Conservation (phyloP, 306 rosid species). For the Medicago arabica region DNA sequence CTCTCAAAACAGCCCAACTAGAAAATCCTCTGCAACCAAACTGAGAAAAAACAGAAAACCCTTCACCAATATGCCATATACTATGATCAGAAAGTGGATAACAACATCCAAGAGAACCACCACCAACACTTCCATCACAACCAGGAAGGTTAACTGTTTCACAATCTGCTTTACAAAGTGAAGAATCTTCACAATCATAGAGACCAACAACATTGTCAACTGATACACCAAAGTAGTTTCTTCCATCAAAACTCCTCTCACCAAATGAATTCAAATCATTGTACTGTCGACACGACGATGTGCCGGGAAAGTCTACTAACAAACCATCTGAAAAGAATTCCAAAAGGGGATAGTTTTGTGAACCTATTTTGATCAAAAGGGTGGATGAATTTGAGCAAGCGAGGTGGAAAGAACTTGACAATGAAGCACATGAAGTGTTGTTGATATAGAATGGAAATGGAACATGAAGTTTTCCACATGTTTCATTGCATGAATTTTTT, state of each 20-base stretch:
- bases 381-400: conserved; percentile 70
- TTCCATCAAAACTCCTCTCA: conserved; percentile 45
- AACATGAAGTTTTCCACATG: conserved; percentile 69
- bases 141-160: conserved; percentile 68
- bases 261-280: conserved; percentile 78
- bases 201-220: conserved; percentile 78
- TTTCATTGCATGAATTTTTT: conserved; percentile 57
- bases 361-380: conserved; percentile 64
- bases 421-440: conserved; percentile 61
- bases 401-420: conserved; percentile 65
- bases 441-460: conserved; percentile 87
- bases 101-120: conserved; percentile 78
- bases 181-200: conserved; percentile 95
- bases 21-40: conserved; percentile 94
- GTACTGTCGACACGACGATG: conserved; percentile 75
- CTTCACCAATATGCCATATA: conserved; percentile 73
- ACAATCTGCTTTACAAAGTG: conserved; percentile 80
- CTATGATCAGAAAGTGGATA: conserved; percentile 87
- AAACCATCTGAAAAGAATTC: conserved; percentile 79
- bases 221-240: conserved; percentile 65
- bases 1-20: conserved; percentile 79
- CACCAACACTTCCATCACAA: conserved; percentile 63
- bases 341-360: conserved; percentile 58
- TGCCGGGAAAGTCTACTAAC: conserved; percentile 71
- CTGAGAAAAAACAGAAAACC: conserved; percentile 69